Base-by-base conservation (phyloP, 2,329 filamentous ascomycete species). In the Aspergillus neotritici region DNA sequence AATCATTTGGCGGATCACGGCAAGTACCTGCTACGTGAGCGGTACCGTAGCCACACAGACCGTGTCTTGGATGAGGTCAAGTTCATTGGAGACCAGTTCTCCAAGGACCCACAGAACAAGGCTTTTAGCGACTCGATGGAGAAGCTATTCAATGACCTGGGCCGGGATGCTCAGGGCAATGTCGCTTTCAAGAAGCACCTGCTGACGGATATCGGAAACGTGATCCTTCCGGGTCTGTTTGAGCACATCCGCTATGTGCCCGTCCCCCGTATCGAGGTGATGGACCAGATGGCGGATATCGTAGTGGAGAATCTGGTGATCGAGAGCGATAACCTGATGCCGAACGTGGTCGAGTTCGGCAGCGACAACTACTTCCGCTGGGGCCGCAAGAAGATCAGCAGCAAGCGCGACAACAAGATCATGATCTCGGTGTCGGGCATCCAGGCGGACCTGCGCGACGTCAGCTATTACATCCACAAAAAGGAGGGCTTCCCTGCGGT, bases 311-410 rank as follows among this genome's bases (percentile, higher is more conserved):
- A 98, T 66, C 74, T 98, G 9, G 85, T 96, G 35, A 79, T 98
- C 40, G 93, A 98, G 72, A 90, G 87, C 53, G 90, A 97, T 74
- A 98, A 98, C 70, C 82, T 98, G 56, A 88, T 90, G 70, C 93
- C 93, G 51, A 98, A 98, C 57, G 77, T 91, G 4, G 68, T 94
- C 31, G 91, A 98, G 66, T 77, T 97, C 49, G 80, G 83, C 46
- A 93, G 82, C 62, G 90, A 97, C 71, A 93, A 97, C 73, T 94
- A 93, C 73, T 88, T 90, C 79, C 83, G 87, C 54, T 95, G 86
- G 83, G 93, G 91, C 31, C 88, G 93, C 62, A 96, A 94, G 82
- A 84, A 83, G 64, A 77, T 89, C 56, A 73, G 78, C 57, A 94
- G 79, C 75, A 87, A 84, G 74, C 84, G 82, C 67, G 84, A 87